Evolutionary conservation across 495 filamentous ascomycete species (phyloP).

Genomic region (Penicillium egyptiacum): DNA sequence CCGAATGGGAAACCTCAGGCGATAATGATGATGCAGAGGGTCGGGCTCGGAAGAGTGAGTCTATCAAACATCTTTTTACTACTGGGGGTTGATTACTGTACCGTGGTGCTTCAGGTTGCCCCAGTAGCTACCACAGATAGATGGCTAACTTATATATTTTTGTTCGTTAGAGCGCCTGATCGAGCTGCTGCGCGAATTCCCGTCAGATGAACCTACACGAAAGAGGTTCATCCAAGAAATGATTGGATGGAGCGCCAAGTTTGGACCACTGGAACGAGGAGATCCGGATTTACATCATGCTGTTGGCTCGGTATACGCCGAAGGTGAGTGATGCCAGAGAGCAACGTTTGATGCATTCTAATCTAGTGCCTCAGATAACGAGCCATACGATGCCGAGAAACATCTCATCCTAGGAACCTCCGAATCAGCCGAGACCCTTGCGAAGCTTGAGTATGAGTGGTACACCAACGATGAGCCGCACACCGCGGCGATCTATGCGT

Average conservation of each 20-base stretch:
- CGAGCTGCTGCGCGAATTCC: slow-evolving; percentile 72
- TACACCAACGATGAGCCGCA: slow-evolving; percentile 85
- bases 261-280: slow-evolving; percentile 84
- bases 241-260: slow-evolving; percentile 82
- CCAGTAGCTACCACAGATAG: background rate
- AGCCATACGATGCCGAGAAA: slow-evolving; percentile 87
- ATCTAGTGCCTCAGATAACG: slow-evolving; percentile 59
- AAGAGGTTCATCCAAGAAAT: slow-evolving; percentile 90
- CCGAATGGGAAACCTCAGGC: slow-evolving; percentile 68
- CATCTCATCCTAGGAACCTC: slow-evolving; percentile 89
- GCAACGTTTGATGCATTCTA: slow-evolving; percentile 8
- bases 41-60: slow-evolving; percentile 46
- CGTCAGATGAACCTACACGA: slow-evolving; percentile 78
- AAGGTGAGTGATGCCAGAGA: slow-evolving; percentile 48
- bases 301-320: slow-evolving; percentile 80
- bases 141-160: background rate
- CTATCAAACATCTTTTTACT: background rate
- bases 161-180: slow-evolving; percentile 51
- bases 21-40: slow-evolving; percentile 46
- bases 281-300: slow-evolving; percentile 97
- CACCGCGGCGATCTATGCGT: slow-evolving; percentile 85
- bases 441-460: slow-evolving; percentile 87
- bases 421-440: slow-evolving; percentile 78
- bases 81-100: background rate
- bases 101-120: background rate